Percentiles rank a stretch among this genome's conserved stretches.
Evolutionary conservation across 106 monocot genomes (phyloP).

Genomic region (Phalaenopsis equestris): DNA sequence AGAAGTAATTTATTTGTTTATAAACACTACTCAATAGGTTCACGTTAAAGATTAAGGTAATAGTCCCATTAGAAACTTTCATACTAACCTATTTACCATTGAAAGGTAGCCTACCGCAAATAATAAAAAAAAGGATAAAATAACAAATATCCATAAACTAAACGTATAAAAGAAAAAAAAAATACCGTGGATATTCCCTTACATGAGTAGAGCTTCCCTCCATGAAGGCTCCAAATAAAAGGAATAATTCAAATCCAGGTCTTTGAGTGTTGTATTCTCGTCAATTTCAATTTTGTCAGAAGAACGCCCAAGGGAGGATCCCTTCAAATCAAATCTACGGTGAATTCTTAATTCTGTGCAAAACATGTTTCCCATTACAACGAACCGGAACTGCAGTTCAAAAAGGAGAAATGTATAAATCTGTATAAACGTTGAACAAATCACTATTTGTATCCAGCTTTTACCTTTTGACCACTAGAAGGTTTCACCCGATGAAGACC

Average conservation of each 20-base stretch:
- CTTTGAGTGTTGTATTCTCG: conserved; percentile 92
- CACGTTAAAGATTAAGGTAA: neutral
- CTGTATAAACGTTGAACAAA: conserved; percentile 5
- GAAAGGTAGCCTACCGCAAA: neutral
- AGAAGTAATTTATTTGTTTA: neutral
- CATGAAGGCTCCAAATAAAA: conserved; percentile 96
- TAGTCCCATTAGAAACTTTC: neutral
- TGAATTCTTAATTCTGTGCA: conserved; percentile 97
- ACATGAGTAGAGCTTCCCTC: conserved; percentile 74
- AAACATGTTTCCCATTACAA: conserved; percentile 99
- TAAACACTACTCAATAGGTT: neutral
- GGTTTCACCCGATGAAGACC: conserved; percentile 96
- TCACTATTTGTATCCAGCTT: neutral
- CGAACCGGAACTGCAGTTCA: conserved; percentile 85
- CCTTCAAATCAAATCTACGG: conserved; percentile 93
- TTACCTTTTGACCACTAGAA: conserved; percentile 98
- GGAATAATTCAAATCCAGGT: conserved; percentile 74
- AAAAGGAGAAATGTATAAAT: conserved; percentile 8
- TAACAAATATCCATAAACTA: neutral
- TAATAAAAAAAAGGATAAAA: neutral
- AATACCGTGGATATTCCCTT: conserved; percentile 12
- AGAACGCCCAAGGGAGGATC: conserved; percentile 85
- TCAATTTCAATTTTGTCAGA: conserved; percentile 94
- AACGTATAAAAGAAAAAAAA: conserved; percentile 3
- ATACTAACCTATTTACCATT: neutral